Percentiles rank a stretch among this genome's conserved stretches.
These are phyloP conservation scores for Prunus fruticosa DNA, from an alignment of 306 rosid species.

Conservation along the genomic window DNA sequence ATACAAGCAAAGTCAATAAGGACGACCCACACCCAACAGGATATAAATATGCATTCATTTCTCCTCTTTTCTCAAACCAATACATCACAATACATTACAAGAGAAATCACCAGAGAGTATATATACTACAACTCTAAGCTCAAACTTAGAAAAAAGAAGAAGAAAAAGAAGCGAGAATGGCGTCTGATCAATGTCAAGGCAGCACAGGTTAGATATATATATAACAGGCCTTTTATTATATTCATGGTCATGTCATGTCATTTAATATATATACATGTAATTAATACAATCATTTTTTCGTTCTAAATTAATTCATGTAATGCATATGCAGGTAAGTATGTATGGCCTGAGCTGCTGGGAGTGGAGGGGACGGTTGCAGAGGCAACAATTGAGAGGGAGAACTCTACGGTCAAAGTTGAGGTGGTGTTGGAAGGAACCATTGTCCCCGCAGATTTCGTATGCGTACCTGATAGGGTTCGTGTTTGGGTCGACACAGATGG, in stretches of 20 bases:
- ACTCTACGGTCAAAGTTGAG: constrained; percentile 27
- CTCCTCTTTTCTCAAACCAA: neutral
- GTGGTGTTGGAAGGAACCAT: neutral
- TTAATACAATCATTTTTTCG: neutral
- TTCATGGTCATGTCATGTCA: too few species aligned
- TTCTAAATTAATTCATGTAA: neutral
- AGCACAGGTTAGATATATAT: neutral
- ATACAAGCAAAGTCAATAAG: neutral
- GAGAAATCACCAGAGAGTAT: neutral
- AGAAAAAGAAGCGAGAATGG: neutral
- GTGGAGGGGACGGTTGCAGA: constrained; percentile 31
- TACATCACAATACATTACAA: neutral
- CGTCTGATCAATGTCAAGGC: neutral
- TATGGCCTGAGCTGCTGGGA: constrained; percentile 60
- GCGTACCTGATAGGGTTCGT: neutral
- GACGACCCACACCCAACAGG: neutral
- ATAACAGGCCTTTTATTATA: too few species aligned
- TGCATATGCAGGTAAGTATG: constrained; percentile 27
- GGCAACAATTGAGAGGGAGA: constrained; percentile 36
- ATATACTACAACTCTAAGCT: neutral
- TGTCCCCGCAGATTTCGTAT: neutral
- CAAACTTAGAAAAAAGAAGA: neutral
- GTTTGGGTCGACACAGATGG: neutral
- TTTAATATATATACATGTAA: neutral
- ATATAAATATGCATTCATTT: neutral